A percentile compares a stretch with the other conserved stretches of the same genome.
Evolutionary conservation across 768 basidiomycete species (phyloP).

Genomic region (Rhodosporidiobolus sp.): DNA sequence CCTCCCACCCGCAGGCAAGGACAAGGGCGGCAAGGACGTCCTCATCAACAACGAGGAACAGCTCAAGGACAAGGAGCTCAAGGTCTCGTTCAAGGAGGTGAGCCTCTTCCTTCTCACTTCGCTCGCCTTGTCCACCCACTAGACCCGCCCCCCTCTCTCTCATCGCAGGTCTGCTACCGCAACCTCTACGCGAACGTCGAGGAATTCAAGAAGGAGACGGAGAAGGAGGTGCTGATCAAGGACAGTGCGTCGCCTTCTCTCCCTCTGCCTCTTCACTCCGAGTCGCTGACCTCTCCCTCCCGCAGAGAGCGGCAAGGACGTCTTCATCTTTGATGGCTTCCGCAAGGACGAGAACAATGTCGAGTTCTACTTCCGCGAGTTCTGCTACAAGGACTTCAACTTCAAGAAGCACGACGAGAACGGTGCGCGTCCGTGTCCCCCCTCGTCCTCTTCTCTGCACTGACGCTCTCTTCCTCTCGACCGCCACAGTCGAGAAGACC

Average conservation of each 20-base stretch:
- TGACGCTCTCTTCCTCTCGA: too few relatives aligned
- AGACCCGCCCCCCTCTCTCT: neutral
- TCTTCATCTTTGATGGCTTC: conserved; percentile 3
- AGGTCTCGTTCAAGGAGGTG: conserved; percentile 1
- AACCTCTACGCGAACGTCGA: neutral
- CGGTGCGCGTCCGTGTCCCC: neutral
- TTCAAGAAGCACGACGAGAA: conserved; percentile 4
- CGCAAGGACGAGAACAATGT: neutral
- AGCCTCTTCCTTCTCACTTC: neutral
- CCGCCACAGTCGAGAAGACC: too few relatives aligned
- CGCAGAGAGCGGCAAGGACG: neutral
- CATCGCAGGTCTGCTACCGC: conserved; percentile 1
- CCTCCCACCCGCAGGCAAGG: too few relatives aligned
- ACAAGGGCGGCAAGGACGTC: too few relatives aligned
- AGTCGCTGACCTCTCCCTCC: neutral
- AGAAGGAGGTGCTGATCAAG: neutral
- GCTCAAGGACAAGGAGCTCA: neutral
- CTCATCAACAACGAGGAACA: too few relatives aligned
- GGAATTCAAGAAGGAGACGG: conserved; percentile 2
- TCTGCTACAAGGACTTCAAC: conserved; percentile 2
- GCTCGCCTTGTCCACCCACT: neutral
- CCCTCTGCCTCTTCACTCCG: neutral
- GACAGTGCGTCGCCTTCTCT: neutral
- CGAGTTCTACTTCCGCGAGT: too few relatives aligned
- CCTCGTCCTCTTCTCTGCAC: too few relatives aligned